Conservation (phyloP, 176 grass and related monocot species). For the Bothriochloa decipiens region DNA sequence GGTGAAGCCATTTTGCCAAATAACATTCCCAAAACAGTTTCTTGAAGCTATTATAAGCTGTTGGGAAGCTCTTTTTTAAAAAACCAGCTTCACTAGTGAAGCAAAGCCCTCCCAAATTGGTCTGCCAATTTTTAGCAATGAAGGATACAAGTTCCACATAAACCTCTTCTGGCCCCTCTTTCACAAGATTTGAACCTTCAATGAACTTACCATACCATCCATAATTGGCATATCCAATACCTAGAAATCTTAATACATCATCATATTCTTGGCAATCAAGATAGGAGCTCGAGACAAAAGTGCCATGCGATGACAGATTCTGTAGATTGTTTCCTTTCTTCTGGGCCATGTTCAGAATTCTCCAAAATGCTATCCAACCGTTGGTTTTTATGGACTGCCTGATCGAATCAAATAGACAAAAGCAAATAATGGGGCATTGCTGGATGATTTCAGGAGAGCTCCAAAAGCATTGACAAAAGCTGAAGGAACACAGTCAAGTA, state of each 20-base stretch:
- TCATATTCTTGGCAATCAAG: conserved; percentile 46
- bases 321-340: conserved; percentile 26
- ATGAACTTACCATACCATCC: conserved; percentile 56
- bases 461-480: conserved; percentile 58
- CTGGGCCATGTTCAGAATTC: conserved; percentile 30
- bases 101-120: too few species aligned
- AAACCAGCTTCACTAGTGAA: too few species aligned
- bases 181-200: conserved; percentile 32
- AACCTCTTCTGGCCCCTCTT: conserved; percentile 26
- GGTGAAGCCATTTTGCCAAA: too few species aligned
- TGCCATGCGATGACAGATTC: conserved; percentile 45
- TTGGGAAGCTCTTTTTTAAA: too few species aligned
- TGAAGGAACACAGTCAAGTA: conserved; percentile 44
- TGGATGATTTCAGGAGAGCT: conserved; percentile 31
- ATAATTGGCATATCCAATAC: conserved; percentile 27
- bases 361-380: conserved; percentile 46
- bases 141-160: conserved; percentile 48
- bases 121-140: conserved; percentile 23
- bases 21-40: too few species aligned
- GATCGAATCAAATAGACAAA: conserved; percentile 39
- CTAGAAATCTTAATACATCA: conserved; percentile 42
- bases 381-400: conserved; percentile 41
- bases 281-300: conserved; percentile 44
- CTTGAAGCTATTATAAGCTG: too few species aligned
- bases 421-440: conserved; percentile 5